These are phyloP conservation scores for Diaporthe citri DNA, from an alignment of 2,329 filamentous ascomycete species.

Conservation along the genomic window DNA sequence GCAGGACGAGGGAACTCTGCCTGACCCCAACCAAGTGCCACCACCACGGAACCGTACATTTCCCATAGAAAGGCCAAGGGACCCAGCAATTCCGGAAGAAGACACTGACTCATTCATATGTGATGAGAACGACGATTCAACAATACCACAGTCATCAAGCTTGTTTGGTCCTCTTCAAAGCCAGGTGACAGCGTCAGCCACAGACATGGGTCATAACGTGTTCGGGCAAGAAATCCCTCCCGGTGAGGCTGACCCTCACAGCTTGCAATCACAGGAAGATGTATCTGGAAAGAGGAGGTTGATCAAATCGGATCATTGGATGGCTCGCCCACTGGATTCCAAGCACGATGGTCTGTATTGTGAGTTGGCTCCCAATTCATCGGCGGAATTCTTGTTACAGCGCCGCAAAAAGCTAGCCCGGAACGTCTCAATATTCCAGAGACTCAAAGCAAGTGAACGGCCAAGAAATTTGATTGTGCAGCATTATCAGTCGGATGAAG, in stretches of 20 bases:
- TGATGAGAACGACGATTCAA: accelerated
- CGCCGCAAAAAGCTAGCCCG: background rate
- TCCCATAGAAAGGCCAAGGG: background rate
- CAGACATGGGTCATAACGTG: too few species aligned
- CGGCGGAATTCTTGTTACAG: too few species aligned
- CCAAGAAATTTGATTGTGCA: accelerated
- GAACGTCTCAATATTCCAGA: background rate
- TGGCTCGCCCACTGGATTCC: background rate
- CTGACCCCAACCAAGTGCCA: background rate
- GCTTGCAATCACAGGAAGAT: background rate
- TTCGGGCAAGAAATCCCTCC: too few species aligned
- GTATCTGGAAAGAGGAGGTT: background rate
- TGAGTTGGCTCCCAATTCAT: too few species aligned
- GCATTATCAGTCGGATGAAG: accelerated
- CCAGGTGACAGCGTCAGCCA: too few species aligned
- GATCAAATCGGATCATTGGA: background rate
- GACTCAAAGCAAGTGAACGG: background rate
- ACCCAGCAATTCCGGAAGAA: too few species aligned
- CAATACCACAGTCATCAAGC: too few species aligned
- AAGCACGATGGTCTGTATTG: background rate
- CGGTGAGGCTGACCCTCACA: too few species aligned
- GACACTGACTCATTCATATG: accelerated
- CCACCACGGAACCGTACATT: background rate
- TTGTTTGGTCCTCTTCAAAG: too few species aligned
- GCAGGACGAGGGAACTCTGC: too few species aligned